Percentiles rank a stretch among this genome's conserved stretches.
phyloP scores from a whole-genome alignment of 164 flowering plant species.

The Macadamia tetraphylla region DNA sequence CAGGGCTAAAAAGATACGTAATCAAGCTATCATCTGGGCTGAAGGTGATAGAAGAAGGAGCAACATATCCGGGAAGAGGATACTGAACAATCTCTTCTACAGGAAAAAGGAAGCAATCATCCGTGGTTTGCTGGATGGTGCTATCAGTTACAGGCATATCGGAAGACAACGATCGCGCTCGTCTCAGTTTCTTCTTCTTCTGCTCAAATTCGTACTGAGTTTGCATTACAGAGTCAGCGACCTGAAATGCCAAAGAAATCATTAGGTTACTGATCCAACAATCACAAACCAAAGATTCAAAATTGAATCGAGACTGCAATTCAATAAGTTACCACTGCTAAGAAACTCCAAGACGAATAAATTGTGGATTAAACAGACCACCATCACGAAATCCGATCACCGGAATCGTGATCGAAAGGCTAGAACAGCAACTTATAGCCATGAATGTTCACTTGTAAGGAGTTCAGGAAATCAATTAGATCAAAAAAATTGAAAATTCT shows the following conservation, averaged over 20 bases:
- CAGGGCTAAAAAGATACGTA: conserved; percentile 71
- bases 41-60: conserved; percentile 56
- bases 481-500: not conserved
- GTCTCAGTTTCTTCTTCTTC: conserved; percentile 45
- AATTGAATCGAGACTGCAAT: not conserved
- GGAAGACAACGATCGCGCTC: conserved; percentile 23
- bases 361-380: conserved; percentile 3
- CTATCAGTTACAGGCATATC: conserved; percentile 60
- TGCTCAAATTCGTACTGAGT: conserved; percentile 12
- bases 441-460: not conserved
- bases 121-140: conserved; percentile 24
- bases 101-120: conserved; percentile 43
- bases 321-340: conserved; percentile 7
- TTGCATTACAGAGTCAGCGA: conserved; percentile 49
- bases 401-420: not conserved
- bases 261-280: not conserved
- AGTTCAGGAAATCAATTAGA: too few species aligned
- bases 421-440: not conserved
- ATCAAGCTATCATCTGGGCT: conserved; percentile 73
- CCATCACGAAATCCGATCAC: not conserved
- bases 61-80: conserved; percentile 78
- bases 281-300: not conserved
- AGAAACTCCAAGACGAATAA: conserved; percentile 8
- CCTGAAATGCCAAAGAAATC: not conserved
- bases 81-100: conserved; percentile 77